A percentile compares a stretch with the other conserved stretches of the same genome.
phyloP scores from a whole-genome alignment of 2,329 filamentous ascomycete genomes.

The Cercospora berteroae region DNA sequence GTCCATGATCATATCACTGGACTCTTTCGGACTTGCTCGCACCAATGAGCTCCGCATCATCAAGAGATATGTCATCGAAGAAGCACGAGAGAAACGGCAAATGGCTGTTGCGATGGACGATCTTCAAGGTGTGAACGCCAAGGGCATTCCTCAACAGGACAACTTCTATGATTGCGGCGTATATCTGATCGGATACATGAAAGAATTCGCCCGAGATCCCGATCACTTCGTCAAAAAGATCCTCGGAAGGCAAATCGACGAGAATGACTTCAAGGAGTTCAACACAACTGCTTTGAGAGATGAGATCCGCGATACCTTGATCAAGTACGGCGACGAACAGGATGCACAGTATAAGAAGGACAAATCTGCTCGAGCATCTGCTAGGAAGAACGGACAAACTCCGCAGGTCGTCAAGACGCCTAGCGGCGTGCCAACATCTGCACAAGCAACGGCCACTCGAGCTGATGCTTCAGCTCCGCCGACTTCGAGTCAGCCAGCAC shows the following conservation, averaged over 20 bases:
- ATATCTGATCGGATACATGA: slow-evolving; percentile 79
- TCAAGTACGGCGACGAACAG: slow-evolving; percentile 61
- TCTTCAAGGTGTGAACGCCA: slow-evolving; percentile 66
- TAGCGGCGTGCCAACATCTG: background rate
- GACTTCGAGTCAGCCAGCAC: slow-evolving; percentile 3
- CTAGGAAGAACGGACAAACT: slow-evolving; percentile 1
- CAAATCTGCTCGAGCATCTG: slow-evolving; percentile 15
- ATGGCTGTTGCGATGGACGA: slow-evolving; percentile 47
- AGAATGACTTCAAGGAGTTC: slow-evolving; percentile 55
- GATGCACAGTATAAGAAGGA: slow-evolving; percentile 42
- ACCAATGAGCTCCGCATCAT: slow-evolving; percentile 64
- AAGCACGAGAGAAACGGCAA: slow-evolving; percentile 64
- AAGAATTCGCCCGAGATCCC: slow-evolving; percentile 75
- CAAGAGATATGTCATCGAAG: slow-evolving; percentile 72
- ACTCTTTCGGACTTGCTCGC: slow-evolving; percentile 72
- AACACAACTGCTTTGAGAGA: slow-evolving; percentile 59
- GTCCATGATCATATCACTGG: slow-evolving; percentile 78
- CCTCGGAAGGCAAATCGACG: slow-evolving; percentile 62
- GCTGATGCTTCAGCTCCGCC: background rate
- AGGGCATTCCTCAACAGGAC: slow-evolving; percentile 71
- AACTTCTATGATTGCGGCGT: slow-evolving; percentile 90
- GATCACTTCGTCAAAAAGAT: slow-evolving; percentile 66
- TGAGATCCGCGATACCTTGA: slow-evolving; percentile 65
- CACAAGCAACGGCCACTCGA: background rate
- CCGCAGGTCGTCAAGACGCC: background rate